Evolutionary conservation across 352 stramenopile genomes (phyloP), one percentile per base, ranked within the genome.

Genomic region (Phytophthora citrophthora): DNA sequence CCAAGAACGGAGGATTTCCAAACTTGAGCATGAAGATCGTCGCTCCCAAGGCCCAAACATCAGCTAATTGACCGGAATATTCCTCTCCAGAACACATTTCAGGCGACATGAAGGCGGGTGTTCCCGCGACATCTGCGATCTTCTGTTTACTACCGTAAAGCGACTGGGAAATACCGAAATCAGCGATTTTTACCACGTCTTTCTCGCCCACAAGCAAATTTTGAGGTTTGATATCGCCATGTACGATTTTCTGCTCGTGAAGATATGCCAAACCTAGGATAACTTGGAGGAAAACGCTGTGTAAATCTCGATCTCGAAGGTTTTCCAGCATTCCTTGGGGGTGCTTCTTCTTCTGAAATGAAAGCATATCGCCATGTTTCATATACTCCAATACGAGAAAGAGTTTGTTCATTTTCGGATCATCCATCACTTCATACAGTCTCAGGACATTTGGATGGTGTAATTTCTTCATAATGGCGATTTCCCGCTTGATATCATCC

Each of bases 381-480:
- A 99, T 97, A 77, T 98, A 99, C 72, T 99, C 97, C n/a, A 99
- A 76, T 2, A 99, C 95, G 61, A 99, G 89, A 54, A 98, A 98
- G 1, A 99, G 74, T 39, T 95, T 95, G 74, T 98, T 95, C 56
- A 94, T 92, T 40, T 94, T 94, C 4, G 93, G 86, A 49, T 96
- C 95, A 69, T 99, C 96, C 80, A 99, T 98, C 12, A 99, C 96
- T 75, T 99, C 95, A 62, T 96, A 96, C 16, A 99, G 67, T 15
- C 83, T 73, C 7, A 99, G 70, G 0, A 99, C 79, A 54, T 99
- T 98, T 3, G 95, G 95, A 74, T 99, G 97, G 26, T 90, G 87
- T 9, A 99, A 73, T 56, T 98, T 97, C 74, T 99, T 99, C 96
- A 99, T 99, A 43, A 98, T 95, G 4, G 94, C 96, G 70, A 99